A percentile compares a stretch with the other conserved stretches of the same genome.
Evolutionary conservation across 2,329 filamentous ascomycete species (phyloP).

Genomic region (Ophidiomyces ophidiicola): DNA sequence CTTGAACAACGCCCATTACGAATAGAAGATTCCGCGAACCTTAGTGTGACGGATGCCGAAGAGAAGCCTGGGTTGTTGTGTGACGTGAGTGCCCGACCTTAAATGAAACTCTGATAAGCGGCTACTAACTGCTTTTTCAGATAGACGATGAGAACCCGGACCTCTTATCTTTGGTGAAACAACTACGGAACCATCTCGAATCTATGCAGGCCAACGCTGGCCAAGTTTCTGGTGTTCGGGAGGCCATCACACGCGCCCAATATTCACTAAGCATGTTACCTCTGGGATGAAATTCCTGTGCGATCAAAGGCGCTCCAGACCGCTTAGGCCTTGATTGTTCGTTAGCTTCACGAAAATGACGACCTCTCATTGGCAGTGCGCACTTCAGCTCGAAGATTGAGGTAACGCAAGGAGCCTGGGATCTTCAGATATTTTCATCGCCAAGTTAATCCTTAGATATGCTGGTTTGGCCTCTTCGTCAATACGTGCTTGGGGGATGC

Average conservation of each 20-base stretch:
- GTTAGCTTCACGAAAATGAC: no score
- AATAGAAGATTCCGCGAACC: slow-evolving; percentile 17
- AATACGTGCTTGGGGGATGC: background rate
- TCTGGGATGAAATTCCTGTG: slow-evolving; percentile 11
- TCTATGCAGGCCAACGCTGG: slow-evolving; percentile 34
- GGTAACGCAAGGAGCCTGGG: slow-evolving; percentile 1
- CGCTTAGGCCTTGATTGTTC: background rate
- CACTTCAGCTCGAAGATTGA: background rate
- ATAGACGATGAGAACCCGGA: slow-evolving; percentile 29
- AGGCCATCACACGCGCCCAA: slow-evolving; percentile 28
- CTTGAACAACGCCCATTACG: slow-evolving; percentile 15
- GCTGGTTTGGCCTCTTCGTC: background rate
- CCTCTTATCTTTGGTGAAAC: slow-evolving; percentile 26
- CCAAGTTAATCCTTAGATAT: background rate
- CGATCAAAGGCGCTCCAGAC: slow-evolving; percentile 3
- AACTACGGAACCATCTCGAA: slow-evolving; percentile 33
- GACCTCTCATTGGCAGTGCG: no score
- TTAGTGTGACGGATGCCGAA: slow-evolving; percentile 22
- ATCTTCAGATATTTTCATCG: background rate
- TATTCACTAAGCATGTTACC: slow-evolving; percentile 15
- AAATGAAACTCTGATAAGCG: background rate
- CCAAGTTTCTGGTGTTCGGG: slow-evolving; percentile 27
- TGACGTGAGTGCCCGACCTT: slow-evolving; percentile 21
- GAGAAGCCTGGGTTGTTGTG: slow-evolving; percentile 21
- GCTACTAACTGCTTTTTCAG: slow-evolving; percentile 17